Evolutionary conservation across 148 eudicot genomes (phyloP).

Genomic region (Arbutus unedo): DNA sequence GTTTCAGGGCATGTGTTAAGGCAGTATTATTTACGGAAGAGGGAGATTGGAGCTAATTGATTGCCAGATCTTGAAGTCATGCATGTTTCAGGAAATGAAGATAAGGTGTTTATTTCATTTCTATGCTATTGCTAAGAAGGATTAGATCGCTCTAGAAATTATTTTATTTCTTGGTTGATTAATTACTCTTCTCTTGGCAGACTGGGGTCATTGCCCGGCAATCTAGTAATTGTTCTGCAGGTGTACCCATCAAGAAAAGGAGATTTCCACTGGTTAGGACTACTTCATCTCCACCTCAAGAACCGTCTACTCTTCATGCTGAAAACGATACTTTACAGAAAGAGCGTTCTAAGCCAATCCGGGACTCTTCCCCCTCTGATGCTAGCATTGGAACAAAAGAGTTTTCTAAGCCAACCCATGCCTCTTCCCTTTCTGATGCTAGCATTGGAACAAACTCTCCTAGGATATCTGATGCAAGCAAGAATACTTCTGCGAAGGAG

Average conservation of each 20-base stretch:
- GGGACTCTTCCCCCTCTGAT: constrained; percentile 3
- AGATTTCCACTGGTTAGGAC: constrained; percentile 20
- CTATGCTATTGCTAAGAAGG: not conserved
- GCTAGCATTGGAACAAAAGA: constrained; percentile 11
- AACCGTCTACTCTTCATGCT: not conserved
- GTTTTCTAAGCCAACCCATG: constrained; percentile 8
- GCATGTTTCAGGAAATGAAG: constrained; percentile 29
- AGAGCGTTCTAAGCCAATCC: constrained; percentile 6
- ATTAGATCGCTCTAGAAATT: not conserved
- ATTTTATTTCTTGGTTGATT: constrained; percentile 6
- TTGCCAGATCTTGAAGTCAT: constrained; percentile 17
- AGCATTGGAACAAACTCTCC: constrained; percentile 10
- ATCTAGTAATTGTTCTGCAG: constrained; percentile 26
- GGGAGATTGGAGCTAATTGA: not conserved
- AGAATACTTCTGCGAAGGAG: not conserved
- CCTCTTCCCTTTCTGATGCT: constrained; percentile 5
- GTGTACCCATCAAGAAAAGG: constrained; percentile 40
- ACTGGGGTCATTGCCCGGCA: constrained; percentile 24
- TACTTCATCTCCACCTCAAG: constrained; percentile 24
- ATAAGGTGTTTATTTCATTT: constrained; percentile 27
- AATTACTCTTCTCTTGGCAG: constrained; percentile 23
- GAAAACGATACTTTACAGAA: constrained; percentile 5
- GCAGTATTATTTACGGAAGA: not conserved
- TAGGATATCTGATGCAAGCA: constrained; percentile 17
- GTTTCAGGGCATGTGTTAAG: not conserved